Base-by-base conservation (phyloP, 495 filamentous ascomycete genomes). In the Schizothecium vesticola region DNA sequence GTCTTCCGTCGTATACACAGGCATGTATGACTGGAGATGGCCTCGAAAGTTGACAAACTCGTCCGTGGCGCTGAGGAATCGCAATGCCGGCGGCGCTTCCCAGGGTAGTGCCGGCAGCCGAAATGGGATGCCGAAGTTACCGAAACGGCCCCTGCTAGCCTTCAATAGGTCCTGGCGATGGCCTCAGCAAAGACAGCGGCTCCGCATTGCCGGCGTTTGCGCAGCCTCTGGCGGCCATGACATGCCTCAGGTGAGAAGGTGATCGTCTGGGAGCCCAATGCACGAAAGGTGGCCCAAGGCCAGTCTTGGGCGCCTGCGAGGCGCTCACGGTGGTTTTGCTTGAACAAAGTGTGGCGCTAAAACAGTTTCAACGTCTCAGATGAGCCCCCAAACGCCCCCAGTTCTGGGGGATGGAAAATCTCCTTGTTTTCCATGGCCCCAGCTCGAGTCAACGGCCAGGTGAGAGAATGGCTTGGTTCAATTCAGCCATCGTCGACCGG, bases 331-430 rank as follows among this genome's bases (percentile, higher is more conserved):
- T 62, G 4, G 63, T 43, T 31, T 59, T 67, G 72, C 72, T 72
- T 72, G 67, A 72, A 73, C 59, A 71, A 64, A 70, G 25, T 24
- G 63, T 67, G 71, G 67, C 71, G 70, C 73, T 75, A 75, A 75
- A 75, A 75, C 73, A 67, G 71, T 59, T 71, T 72, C 31, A 63
- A 59, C 68, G 72, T 74, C 72, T 74, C 72, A 74, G 72, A 36
- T 60, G 59, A 24, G 56, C 59, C 64, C 70, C 73, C 59, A 72
- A 74, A 72, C 67, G 56, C 56, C 59, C 43, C 43, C 16, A 9
- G 43, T 12, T 62, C 66, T 67, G 61, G 64, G 61, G 64, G 56
- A 59, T 19, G 33, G 56, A 55, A 26, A 59, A 58, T 55, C 65
- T 58, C 65, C 29, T 66, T 51, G 29, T 13, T 43, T 7, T 13